Conservation (phyloP, 2,329 filamentous ascomycete species). For the Davidsoniella virescens region DNA sequence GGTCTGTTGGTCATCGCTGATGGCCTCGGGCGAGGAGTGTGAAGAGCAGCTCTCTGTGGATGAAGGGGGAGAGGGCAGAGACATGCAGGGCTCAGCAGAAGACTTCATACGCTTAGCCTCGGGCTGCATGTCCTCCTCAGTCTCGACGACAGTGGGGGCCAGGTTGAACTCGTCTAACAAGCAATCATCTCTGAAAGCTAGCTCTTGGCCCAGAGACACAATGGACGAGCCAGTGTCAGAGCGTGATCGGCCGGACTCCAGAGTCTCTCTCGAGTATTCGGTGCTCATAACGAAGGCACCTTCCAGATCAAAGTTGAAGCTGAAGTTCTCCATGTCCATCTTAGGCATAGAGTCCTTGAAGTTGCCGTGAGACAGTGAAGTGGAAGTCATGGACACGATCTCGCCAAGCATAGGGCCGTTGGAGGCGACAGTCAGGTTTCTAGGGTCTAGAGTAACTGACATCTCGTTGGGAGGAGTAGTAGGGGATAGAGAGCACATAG, state of each 20-base stretch:
- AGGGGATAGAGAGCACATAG: conserved; percentile 69
- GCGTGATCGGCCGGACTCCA: conserved; percentile 41
- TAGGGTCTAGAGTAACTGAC: conserved; percentile 76
- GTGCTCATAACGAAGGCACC: conserved; percentile 36
- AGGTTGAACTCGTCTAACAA: conserved; percentile 18
- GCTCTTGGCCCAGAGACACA: conserved; percentile 45
- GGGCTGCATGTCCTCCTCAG: conserved; percentile 24
- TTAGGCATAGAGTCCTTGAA: conserved; percentile 32
- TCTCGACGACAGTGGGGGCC: neutral
- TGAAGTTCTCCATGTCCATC: conserved; percentile 22
- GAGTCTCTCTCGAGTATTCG: conserved; percentile 21
- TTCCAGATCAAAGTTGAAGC: conserved; percentile 18
- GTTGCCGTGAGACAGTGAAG: conserved; percentile 50
- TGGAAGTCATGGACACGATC: conserved; percentile 29
- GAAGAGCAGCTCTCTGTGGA: conserved; percentile 11
- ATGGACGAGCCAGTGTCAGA: conserved; percentile 52
- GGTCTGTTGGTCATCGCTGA: conserved; percentile 17
- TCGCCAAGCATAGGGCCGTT: conserved; percentile 23
- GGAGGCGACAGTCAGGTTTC: conserved; percentile 60
- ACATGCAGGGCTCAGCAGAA: conserved; percentile 20
- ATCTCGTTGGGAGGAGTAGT: conserved; percentile 57
- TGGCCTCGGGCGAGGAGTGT: neutral
- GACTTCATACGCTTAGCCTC: conserved; percentile 41
- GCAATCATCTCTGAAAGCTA: conserved; percentile 52
- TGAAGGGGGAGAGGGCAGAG: conserved; percentile 27